These are phyloP conservation scores for Davidsoniella eucalypti DNA, from an alignment of 2,329 filamentous ascomycete genomes.

Conservation along the genomic window DNA sequence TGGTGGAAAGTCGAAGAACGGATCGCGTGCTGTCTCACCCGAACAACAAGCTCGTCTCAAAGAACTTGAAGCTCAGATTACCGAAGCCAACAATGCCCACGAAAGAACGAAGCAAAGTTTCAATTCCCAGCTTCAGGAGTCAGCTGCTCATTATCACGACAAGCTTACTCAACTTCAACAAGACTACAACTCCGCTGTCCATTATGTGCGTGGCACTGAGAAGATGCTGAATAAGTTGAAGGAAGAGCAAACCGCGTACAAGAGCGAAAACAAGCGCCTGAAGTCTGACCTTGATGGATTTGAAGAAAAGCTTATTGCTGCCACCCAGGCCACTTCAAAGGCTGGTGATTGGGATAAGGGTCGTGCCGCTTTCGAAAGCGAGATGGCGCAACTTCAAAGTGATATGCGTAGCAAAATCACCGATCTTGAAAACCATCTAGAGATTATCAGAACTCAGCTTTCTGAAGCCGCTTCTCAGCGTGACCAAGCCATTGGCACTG, in stretches of 20 bases:
- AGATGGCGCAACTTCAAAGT: constrained; percentile 52
- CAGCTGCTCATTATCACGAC: constrained; percentile 79
- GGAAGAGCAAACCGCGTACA: constrained; percentile 86
- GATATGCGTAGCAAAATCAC: constrained; percentile 49
- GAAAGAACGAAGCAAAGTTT: constrained; percentile 70
- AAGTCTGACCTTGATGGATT: constrained; percentile 63
- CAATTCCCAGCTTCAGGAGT: constrained; percentile 66
- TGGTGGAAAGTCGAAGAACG: constrained; percentile 49
- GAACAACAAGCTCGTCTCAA: constrained; percentile 61
- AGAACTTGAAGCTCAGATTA: constrained; percentile 79
- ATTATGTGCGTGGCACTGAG: constrained; percentile 95
- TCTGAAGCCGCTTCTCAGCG: constrained; percentile 48
- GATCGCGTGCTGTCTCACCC: constrained; percentile 55
- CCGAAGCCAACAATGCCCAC: constrained; percentile 58
- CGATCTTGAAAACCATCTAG: constrained; percentile 56
- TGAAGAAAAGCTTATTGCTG: constrained; percentile 33
- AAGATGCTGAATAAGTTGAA: constrained; percentile 99
- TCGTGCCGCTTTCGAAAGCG: constrained; percentile 46
- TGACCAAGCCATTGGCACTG: constrained; percentile 42
- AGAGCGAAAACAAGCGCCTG: constrained; percentile 66
- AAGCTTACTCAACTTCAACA: constrained; percentile 89
- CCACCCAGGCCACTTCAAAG: constrained; percentile 23
- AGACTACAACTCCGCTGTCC: constrained; percentile 93
- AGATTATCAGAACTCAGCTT: constrained; percentile 53
- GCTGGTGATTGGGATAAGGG: constrained; percentile 59